Base-by-base conservation (phyloP, 345 rosid genomes). In the Microcos paniculata region DNA sequence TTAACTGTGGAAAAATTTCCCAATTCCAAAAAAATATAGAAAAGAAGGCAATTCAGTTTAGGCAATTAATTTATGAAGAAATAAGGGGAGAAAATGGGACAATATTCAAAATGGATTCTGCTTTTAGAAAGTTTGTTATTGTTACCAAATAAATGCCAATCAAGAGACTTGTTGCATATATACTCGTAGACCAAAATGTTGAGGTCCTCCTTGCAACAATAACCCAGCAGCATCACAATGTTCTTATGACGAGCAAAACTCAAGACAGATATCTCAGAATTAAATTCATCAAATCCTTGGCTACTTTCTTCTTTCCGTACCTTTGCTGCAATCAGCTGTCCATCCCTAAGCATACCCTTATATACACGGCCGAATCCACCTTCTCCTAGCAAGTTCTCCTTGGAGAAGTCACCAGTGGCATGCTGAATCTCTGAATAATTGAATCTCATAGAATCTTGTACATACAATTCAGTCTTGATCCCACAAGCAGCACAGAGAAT, bases 161-260 rank as follows among this genome's bases (percentile, higher is more conserved):
- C 38, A 10, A 88, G 87, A 73, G 91, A 88, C 70, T 82, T 83
- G 85, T 90, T 90, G 90, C 93, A 90, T 64, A 90, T 86, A 64
- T 83, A 90, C 78, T 90, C 93, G 24, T 90, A 90, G 10, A 90
- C 91, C 79, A 90, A 80, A 62, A 90, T 84, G 78, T 90, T 90
- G 70, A 82, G 81, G 74, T 82, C 82, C 76, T 90, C 93, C 90
- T 84, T 86, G 85, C 91, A 88, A 67, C 87, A 88, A 70, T 76
- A 85, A 40, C 93, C 89, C 81, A 90, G 80, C 74, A 90, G 84
- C 91, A 90, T 88, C 63, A 90, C 88, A 56, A 90, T 90, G 82
- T 90, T 90, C 91, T 88, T 90, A 87, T 90, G 91, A 62, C 85
- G 88, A 19, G 85, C 93, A 38, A 90, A 90, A 70, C 81, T 86